Percentiles rank a stretch among this genome's conserved stretches.
These are phyloP conservation scores for Trichoderma koningii DNA, from an alignment of 2,329 filamentous ascomycete species.

Conservation along the genomic window DNA sequence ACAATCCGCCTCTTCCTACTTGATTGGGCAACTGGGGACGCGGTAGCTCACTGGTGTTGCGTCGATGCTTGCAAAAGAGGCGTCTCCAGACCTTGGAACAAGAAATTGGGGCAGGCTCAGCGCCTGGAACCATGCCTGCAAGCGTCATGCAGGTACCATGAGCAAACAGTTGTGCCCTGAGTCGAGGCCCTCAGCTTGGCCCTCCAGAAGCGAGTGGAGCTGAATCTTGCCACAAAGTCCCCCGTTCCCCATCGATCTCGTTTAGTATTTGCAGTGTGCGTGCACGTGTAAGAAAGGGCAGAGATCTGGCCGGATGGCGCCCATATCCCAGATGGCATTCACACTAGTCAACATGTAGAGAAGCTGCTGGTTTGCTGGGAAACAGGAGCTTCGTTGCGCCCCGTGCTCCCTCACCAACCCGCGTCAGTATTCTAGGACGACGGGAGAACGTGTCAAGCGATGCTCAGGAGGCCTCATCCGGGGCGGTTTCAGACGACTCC, in stretches of 20 bases:
- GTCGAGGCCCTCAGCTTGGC: conserved; percentile 9
- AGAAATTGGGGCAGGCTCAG: neutral
- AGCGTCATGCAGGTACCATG: conserved; percentile 3
- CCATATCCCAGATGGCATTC: neutral
- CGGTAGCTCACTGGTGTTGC: neutral
- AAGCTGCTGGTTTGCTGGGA: neutral
- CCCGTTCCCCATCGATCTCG: neutral
- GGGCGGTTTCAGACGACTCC: neutral
- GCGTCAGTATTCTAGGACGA: neutral
- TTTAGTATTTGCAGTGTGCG: no score
- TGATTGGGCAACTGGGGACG: neutral
- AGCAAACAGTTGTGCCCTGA: neutral
- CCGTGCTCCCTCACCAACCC: neutral
- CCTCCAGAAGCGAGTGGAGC: neutral
- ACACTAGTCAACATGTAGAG: neutral
- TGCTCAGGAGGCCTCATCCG: conserved; percentile 10
- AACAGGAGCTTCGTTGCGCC: neutral
- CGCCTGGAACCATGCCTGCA: neutral
- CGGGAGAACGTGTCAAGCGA: neutral
- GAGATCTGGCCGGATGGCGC: neutral
- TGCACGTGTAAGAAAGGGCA: neutral
- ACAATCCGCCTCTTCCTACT: no score
- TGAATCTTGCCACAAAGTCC: neutral
- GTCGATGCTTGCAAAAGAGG: neutral
- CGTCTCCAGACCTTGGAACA: neutral